Conservation (phyloP, 2,329 filamentous ascomycete species). For the Cryphonectria japonica region DNA sequence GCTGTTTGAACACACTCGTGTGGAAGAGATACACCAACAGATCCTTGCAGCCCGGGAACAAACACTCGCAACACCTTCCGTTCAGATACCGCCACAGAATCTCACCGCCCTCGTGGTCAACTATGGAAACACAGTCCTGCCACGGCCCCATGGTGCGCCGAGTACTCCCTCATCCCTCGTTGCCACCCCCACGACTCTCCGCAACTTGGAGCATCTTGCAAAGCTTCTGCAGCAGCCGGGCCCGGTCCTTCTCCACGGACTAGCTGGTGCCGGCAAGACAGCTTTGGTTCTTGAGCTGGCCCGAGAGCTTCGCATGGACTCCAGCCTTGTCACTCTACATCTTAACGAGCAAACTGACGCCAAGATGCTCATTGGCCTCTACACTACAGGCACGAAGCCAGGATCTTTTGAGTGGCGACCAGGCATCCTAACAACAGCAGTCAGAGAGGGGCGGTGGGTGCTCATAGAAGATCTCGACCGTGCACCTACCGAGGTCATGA, state of each 20-base stretch:
- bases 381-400: constrained; percentile 84
- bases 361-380: constrained; percentile 92
- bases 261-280: constrained; percentile 90
- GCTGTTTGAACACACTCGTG: constrained; percentile 60
- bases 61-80: background rate
- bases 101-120: constrained; percentile 66
- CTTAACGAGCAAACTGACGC: constrained; percentile 98
- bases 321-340: constrained; percentile 89
- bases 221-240: constrained; percentile 66
- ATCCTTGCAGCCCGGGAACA: constrained; percentile 18
- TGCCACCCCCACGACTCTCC: constrained; percentile 70
- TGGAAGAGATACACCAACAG: constrained; percentile 49
- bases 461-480: constrained; percentile 96
- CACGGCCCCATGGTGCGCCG: constrained; percentile 58
- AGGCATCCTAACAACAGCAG: constrained; percentile 90
- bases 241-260: constrained; percentile 80
- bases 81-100: constrained; percentile 37
- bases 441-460: constrained; percentile 93
- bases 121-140: constrained; percentile 70
- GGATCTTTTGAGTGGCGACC: constrained; percentile 92
- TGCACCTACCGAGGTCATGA: constrained; percentile 92
- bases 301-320: constrained; percentile 75
- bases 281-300: constrained; percentile 82
- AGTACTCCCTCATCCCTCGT: constrained; percentile 59
- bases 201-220: constrained; percentile 74